Evolutionary conservation across 306 rosid genomes (phyloP).

Genomic region (Biancaea sappan): DNA sequence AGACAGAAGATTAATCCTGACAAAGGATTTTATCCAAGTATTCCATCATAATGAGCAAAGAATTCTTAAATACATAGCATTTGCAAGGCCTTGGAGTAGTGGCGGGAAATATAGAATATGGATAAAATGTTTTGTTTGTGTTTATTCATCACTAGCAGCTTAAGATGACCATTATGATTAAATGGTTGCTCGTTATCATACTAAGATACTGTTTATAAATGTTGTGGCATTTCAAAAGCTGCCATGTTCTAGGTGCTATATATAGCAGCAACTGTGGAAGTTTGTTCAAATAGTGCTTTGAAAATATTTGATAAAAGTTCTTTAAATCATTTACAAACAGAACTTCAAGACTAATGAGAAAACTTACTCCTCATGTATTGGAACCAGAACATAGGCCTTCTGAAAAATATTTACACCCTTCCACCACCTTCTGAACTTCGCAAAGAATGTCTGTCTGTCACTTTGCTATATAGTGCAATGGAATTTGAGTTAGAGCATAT

Average conservation of each 20-base stretch:
- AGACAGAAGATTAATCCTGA: not conserved
- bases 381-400: conserved; percentile 88
- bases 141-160: not conserved
- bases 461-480: conserved; percentile 54
- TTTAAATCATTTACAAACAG: not conserved
- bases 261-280: not conserved
- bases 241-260: not conserved
- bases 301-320: not conserved
- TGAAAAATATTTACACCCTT: conserved; percentile 88
- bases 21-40: not conserved
- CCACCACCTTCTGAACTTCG: conserved; percentile 98
- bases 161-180: not conserved
- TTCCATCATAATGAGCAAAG: not conserved
- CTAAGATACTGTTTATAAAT: not conserved
- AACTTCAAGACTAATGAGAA: conserved; percentile 12
- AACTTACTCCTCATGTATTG: conserved; percentile 85
- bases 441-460: conserved; percentile 55
- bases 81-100: not conserved
- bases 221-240: not conserved
- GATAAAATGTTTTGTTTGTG: not conserved
- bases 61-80: not conserved
- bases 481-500: conserved; percentile 39
- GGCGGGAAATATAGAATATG: not conserved
- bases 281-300: not conserved
- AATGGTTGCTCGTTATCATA: not conserved